Evolutionary conservation across 768 basidiomycete genomes (phyloP), one percentile per base, ranked within the genome.

Genomic region (Rhodosporidiobolus odoratus): DNA sequence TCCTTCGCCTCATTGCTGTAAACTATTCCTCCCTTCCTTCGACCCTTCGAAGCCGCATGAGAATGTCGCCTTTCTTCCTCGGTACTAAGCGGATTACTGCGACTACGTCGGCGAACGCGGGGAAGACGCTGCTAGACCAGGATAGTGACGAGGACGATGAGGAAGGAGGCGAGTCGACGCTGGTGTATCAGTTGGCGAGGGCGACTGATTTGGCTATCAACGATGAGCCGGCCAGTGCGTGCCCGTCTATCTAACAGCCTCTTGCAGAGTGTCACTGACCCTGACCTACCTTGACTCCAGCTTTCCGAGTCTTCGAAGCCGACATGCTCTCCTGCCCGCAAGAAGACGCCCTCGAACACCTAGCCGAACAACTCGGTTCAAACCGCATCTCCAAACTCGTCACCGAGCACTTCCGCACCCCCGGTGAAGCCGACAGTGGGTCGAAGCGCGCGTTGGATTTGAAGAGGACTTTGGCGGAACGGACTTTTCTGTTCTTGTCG

Each of bases 261-360:
- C 66, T 32, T n/a, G 1, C 27, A 13, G 21, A 27, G 34, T 32
- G 17, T 12, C 15, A 32, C n/a, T 19, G 3, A 1, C 58, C 58
- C 32, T 34, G 19, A 45, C 63, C 16, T 0, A 5, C 16, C 21
- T n/a, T n/a, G n/a, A n/a, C n/a, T n/a, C 9, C 52, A 67, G 73
- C 68, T 0, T 74, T 70, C 54, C 52, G 58, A n/a, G 68, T 70
- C 27, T 74, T 74, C 65, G 56, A 75, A 7, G 34, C 53, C n/a
- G 68, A 76, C 37, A 47, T 77, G 32, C 64, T 71, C 30, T 60
- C 74, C 0, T 76, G 75, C 15, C 89, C 91, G 0, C 90, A 95
- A 79, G 94, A 98, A 78, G 92, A 95, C 75, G 83, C 91, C 13
- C 82, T 98, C 17, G 95, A 98, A 86, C 84, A 66, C 88, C 90